A percentile compares a stretch with the other conserved stretches of the same genome.
Evolutionary conservation across 768 basidiomycete species (phyloP).

Genomic region (Cystobasidium onofrii): DNA sequence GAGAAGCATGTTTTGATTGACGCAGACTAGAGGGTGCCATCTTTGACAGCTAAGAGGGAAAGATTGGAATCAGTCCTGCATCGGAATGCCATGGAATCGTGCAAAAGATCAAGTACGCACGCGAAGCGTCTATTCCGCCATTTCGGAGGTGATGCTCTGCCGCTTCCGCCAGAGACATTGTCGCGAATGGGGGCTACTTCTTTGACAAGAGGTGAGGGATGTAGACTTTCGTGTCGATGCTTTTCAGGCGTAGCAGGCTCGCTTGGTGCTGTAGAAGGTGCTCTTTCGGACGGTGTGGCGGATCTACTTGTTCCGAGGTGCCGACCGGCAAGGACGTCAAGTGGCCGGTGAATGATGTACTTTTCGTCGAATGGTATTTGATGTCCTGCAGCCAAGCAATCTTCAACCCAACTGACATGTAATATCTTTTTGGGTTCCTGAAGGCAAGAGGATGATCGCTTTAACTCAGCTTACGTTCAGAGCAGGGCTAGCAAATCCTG

Average conservation of each 20-base stretch:
- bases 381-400: constrained; percentile 2
- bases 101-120: background rate
- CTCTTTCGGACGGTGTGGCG: background rate
- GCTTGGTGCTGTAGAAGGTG: background rate
- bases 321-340: background rate
- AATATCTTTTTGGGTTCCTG: constrained; percentile 21
- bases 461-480: background rate
- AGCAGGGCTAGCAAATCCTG: background rate
- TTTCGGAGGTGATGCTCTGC: constrained; percentile 5
- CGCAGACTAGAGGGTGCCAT: constrained; percentile 18
- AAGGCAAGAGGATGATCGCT: background rate
- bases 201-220: background rate
- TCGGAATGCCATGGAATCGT: background rate
- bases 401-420: constrained; percentile 8
- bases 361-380: constrained; percentile 20
- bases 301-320: background rate
- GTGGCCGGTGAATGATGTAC: constrained; percentile 1
- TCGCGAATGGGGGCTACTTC: background rate
- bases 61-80: background rate
- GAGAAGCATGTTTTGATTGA: constrained; percentile 32
- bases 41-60: background rate
- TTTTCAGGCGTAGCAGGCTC: background rate
- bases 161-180: background rate
- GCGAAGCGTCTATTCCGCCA: constrained; percentile 28
- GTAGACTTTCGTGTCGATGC: background rate